Percentiles rank a stretch among this genome's conserved stretches.
Evolutionary conservation across 2,329 filamentous ascomycete species (phyloP).

Genomic region (Arachnomyces sp.): DNA sequence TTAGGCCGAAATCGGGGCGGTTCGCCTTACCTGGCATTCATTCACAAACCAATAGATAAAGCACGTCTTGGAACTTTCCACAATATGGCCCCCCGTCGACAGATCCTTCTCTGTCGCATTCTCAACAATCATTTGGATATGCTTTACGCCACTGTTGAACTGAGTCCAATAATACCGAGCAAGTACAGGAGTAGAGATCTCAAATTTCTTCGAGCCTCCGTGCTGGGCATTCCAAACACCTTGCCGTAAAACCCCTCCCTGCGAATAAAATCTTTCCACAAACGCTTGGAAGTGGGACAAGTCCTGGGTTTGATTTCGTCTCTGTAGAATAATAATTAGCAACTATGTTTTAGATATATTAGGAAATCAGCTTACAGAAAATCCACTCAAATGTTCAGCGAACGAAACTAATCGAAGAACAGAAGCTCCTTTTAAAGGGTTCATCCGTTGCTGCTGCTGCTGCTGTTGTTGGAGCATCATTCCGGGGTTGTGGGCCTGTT

Average conservation of each 20-base stretch:
- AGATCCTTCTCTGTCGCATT: constrained; percentile 52
- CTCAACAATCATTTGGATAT: constrained; percentile 79
- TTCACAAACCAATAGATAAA: constrained; percentile 86
- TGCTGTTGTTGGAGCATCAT: constrained; percentile 35
- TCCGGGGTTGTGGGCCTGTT: constrained; percentile 34
- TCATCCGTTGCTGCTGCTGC: too few species aligned
- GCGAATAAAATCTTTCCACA: constrained; percentile 73
- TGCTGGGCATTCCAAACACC: constrained; percentile 49
- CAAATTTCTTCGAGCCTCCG: constrained; percentile 67
- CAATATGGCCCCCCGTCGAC: constrained; percentile 59
- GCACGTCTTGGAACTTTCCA: constrained; percentile 69
- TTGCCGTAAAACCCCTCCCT: constrained; percentile 67
- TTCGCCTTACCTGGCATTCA: constrained; percentile 64
- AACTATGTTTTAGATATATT: constrained; percentile 1
- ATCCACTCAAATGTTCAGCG: constrained; percentile 49
- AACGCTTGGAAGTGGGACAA: constrained; percentile 72
- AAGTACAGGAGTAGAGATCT: constrained; percentile 73
- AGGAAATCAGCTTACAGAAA: constrained; percentile 44
- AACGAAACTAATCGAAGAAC: constrained; percentile 50
- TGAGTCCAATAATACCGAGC: constrained; percentile 85
- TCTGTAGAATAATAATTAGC: constrained; percentile 29
- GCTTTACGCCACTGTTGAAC: constrained; percentile 77
- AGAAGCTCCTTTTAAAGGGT: constrained; percentile 33
- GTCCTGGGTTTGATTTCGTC: constrained; percentile 57
- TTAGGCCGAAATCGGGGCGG: background rate